Evolutionary conservation across 2,329 filamentous ascomycete genomes (phyloP).

Genomic region (Verticillium tricorpus): DNA sequence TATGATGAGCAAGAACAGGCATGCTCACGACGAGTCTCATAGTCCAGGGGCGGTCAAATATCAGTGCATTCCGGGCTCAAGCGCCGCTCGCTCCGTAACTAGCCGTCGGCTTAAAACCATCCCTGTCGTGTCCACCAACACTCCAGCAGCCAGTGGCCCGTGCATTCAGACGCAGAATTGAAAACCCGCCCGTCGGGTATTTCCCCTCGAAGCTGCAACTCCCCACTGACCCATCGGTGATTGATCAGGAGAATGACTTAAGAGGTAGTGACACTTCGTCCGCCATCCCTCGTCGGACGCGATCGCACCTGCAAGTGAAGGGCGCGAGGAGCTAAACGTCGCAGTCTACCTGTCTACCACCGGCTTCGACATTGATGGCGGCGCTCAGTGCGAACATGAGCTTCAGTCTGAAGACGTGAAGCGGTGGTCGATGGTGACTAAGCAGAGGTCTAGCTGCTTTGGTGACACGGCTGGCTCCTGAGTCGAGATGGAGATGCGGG

Average conservation of each 20-base stretch:
- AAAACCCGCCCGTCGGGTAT: not conserved
- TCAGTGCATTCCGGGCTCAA: not conserved
- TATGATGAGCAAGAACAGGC: not conserved
- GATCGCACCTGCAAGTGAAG: constrained; percentile 35
- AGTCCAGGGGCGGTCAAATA: not conserved
- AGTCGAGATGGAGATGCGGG: constrained; percentile 66
- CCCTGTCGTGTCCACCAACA: not conserved
- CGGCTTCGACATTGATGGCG: not conserved
- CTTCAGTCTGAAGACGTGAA: constrained; percentile 48
- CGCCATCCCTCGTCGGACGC: constrained; percentile 40
- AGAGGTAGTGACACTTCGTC: constrained; percentile 37
- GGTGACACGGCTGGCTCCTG: constrained; percentile 72
- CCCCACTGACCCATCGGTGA: not conserved
- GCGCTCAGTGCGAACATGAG: constrained; percentile 39
- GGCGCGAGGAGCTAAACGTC: constrained; percentile 29
- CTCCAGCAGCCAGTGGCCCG: no score
- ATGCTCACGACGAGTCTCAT: not conserved
- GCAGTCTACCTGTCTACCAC: not conserved
- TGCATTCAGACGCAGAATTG: not conserved
- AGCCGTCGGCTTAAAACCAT: not conserved
- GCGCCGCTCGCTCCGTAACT: not conserved
- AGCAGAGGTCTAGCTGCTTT: constrained; percentile 65
- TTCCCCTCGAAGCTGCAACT: not conserved
- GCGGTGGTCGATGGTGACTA: constrained; percentile 64
- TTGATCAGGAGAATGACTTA: constrained; percentile 1